phyloP scores from a whole-genome alignment of 176 grass and related monocot species.

The Musa troglodytarum region DNA sequence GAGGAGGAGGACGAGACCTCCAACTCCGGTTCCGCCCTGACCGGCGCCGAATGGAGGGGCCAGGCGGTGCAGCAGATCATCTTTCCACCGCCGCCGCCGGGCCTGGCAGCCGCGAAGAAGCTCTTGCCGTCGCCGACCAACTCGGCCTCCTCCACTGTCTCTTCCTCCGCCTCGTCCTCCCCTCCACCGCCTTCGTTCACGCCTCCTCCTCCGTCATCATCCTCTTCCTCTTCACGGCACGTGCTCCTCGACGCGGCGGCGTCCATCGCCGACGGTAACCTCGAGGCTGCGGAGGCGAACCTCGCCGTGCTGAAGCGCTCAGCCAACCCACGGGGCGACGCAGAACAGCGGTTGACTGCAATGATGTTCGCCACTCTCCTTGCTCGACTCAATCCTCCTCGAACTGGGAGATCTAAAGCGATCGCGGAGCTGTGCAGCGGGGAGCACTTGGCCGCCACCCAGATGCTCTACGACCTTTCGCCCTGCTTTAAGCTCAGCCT shows the following conservation, averaged over 20 bases:
- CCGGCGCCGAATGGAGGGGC: no score
- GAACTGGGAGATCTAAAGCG: no score
- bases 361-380: background rate
- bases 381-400: background rate
- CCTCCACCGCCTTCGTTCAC: no score
- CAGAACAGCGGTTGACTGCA: background rate
- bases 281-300: background rate
- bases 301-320: background rate
- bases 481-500: conserved; percentile 72
- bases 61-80: background rate
- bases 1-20: background rate
- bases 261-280: background rate
- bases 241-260: background rate
- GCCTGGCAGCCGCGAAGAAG: background rate
- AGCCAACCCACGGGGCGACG: background rate
- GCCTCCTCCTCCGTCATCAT: no score
- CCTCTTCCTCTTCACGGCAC: background rate
- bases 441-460: background rate
- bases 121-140: background rate
- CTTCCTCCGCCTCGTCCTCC: no score
- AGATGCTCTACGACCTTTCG: conserved; percentile 46
- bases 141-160: no score
- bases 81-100: background rate
- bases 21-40: no score
- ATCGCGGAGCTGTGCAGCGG: no score